phyloP scores from a whole-genome alignment of 2,329 filamentous ascomycete species.

The Ophiostoma triangulosporum region DNA sequence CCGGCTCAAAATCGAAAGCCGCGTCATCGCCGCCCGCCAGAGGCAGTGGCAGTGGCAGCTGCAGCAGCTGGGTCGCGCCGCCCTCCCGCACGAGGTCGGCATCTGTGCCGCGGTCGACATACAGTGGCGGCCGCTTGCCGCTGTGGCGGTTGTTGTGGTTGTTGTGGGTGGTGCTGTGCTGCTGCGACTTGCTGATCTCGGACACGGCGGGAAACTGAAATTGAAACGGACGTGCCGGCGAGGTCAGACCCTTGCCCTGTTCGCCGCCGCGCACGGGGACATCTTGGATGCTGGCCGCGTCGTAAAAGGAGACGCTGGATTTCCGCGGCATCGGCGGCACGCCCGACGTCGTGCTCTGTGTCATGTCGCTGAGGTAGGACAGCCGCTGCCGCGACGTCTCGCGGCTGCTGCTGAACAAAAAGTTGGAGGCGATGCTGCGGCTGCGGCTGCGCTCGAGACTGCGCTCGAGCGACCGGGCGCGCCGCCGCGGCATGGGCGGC shows the following conservation, averaged over 20 bases:
- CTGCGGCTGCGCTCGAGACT: not conserved
- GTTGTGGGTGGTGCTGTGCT: not conserved
- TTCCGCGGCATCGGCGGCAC: not conserved
- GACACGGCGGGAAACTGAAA: not conserved
- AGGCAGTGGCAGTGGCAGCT: not conserved
- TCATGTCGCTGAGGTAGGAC: slow-evolving; percentile 1
- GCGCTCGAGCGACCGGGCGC: slow-evolving; percentile 8
- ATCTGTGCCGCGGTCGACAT: slow-evolving; percentile 29
- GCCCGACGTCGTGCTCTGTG: not conserved
- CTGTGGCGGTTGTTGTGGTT: not conserved
- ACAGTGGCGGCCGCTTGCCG: slow-evolving; percentile 14
- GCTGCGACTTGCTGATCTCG: not conserved
- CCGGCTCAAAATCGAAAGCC: slow-evolving; percentile 29
- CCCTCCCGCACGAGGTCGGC: slow-evolving; percentile 7
- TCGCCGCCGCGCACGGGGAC: not conserved
- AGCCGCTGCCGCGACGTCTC: slow-evolving; percentile 8
- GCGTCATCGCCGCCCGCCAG: not conserved
- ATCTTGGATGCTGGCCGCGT: not conserved
- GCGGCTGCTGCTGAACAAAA: slow-evolving; percentile 11
- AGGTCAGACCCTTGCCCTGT: not conserved
- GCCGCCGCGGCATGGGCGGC: not conserved
- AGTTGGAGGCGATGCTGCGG: slow-evolving; percentile 3
- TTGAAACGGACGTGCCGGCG: not conserved
- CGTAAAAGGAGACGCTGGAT: not conserved
- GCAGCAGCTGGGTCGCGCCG: slow-evolving; percentile 12